Percentiles rank a stretch among this genome's conserved stretches.
Conservation (phyloP, 2,329 filamentous ascomycete species). For the Trichoderma cornu-damae region DNA sequence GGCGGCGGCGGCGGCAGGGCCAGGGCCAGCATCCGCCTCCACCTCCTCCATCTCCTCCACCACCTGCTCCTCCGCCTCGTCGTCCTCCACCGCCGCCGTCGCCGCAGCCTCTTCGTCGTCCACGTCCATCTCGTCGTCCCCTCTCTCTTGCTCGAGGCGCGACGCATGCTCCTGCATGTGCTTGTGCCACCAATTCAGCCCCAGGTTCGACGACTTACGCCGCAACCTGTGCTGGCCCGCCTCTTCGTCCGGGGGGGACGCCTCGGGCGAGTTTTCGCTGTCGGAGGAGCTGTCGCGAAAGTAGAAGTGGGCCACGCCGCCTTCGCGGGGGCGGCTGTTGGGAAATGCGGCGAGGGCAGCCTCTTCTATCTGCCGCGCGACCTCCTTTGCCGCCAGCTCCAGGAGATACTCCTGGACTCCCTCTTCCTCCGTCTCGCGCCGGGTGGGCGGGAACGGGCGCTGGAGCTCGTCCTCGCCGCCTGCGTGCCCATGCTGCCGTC, state of each 20-base stretch:
- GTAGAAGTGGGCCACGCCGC: constrained; percentile 66
- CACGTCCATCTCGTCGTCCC: constrained; percentile 27
- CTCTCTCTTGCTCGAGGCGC: constrained; percentile 49
- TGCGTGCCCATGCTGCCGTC: constrained; percentile 28
- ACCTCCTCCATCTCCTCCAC: background rate
- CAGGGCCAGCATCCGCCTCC: background rate
- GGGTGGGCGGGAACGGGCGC: constrained; percentile 37
- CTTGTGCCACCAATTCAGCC: constrained; percentile 67
- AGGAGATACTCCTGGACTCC: constrained; percentile 71
- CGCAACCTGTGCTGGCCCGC: constrained; percentile 34
- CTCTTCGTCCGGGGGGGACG: constrained; percentile 32
- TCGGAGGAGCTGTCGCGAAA: constrained; percentile 60
- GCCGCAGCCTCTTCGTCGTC: constrained; percentile 21
- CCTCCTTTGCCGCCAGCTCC: constrained; percentile 72
- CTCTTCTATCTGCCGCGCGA: constrained; percentile 74
- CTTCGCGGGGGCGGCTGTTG: constrained; percentile 63
- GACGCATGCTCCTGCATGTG: constrained; percentile 77
- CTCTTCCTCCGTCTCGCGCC: constrained; percentile 69
- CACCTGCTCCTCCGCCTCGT: constrained; percentile 24
- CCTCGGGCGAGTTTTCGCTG: constrained; percentile 45
- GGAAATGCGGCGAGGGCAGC: constrained; percentile 71
- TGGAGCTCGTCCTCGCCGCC: constrained; percentile 27
- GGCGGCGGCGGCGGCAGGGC: background rate
- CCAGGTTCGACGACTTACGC: constrained; percentile 58
- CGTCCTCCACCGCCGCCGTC: constrained; percentile 24